phyloP scores from a whole-genome alignment of 176 grass and related monocot species.

The Triticum aestivum region IWGSC_CS_RefSeq_v2.1 NC_057795.1:415567685-415568184 shows the following conservation, averaged over 20 bases:
- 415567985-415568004: neutral
- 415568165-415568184: neutral
- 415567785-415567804: neutral
- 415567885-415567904: neutral
- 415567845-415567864: neutral
- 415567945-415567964: neutral
- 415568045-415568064: neutral
- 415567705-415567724: neutral
- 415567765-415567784: neutral
- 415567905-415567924: neutral
- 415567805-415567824: neutral
- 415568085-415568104: slow-evolving; percentile 10
- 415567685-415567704: neutral
- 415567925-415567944: neutral
- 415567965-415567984: neutral
- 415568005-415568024: neutral
- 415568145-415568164: slow-evolving; percentile 12
- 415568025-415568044: slow-evolving; percentile 13
- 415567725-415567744: neutral
- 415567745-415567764: neutral
- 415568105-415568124: slow-evolving; percentile 24
- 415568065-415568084: slow-evolving; percentile 32
- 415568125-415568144: slow-evolving; percentile 31
- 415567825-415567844: neutral
- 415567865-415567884: neutral